phyloP scores from a whole-genome alignment of 1,284 basidiomycete genomes.

The Sparassis latifolia region DNA sequence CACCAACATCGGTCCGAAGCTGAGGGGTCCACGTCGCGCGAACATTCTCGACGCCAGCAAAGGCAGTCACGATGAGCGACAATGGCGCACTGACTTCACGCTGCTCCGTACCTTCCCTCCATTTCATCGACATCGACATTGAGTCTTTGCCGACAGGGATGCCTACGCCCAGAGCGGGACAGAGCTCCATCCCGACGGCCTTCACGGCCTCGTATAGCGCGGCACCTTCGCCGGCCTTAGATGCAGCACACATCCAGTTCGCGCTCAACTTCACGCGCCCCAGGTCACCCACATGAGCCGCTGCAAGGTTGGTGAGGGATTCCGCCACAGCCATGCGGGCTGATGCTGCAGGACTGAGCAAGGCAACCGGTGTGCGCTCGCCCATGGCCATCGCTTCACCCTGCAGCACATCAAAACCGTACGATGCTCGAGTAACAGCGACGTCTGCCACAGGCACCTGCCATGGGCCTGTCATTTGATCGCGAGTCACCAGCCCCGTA shows the following conservation, averaged over 20 bases:
- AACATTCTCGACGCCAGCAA: conserved; percentile 82
- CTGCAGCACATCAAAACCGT: conserved; percentile 79
- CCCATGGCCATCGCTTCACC: conserved; percentile 99
- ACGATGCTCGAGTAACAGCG: conserved; percentile 91
- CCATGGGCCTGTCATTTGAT: conserved; percentile 99
- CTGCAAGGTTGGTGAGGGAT: conserved; percentile 87
- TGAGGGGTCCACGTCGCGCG: conserved; percentile 90
- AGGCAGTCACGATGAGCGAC: conserved; percentile 93
- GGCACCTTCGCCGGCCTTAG: conserved; percentile 86
- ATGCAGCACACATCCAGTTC: conserved; percentile 99
- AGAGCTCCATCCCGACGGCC: conserved; percentile 91
- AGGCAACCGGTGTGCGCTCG: conserved; percentile 90
- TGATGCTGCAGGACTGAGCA: conserved; percentile 83
- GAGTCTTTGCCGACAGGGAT: conserved; percentile 99
- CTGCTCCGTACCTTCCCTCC: conserved; percentile 59
- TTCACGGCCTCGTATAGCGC: conserved; percentile 90
- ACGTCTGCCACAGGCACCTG: conserved; percentile 98
- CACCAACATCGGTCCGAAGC: conserved; percentile 60
- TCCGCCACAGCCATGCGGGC: conserved; percentile 97
- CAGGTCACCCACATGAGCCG: conserved; percentile 72
- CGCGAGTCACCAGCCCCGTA: conserved; percentile 90
- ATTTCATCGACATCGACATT: conserved; percentile 99
- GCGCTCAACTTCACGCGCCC: conserved; percentile 87
- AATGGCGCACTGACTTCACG: conserved; percentile 87
- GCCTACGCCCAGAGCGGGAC: conserved; percentile 89